Base-by-base conservation (phyloP, 805 yeast genomes). In the Wickerhamiella spandovensis region DNA sequence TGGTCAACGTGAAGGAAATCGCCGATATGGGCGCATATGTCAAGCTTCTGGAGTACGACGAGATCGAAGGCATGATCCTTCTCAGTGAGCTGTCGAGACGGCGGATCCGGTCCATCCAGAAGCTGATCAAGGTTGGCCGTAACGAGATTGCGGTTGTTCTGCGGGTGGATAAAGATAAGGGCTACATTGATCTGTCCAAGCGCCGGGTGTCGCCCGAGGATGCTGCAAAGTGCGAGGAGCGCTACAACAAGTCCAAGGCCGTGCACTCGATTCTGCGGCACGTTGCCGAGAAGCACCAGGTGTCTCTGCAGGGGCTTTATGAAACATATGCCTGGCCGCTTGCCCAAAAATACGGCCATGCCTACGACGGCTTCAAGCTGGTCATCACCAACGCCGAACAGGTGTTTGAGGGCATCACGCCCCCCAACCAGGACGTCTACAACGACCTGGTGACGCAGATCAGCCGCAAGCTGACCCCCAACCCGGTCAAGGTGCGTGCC, bases 21-120 rank as follows among this genome's bases (percentile, higher is more conserved):
- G 98, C 97, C 59, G 98, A 92, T 69, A 92, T 92, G 98, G 98
- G 98, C 53, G 98, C 98, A 13, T 92, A 92, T 68, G 72, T 92
- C 57, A 90, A 88, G 69, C 76, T 92, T 57, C 76, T 92, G 57
- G 98, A 92, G 71, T 92, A 92, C 66, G 97, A 92, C 71, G 92
- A 90, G 67, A 90, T 92, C 64, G 98, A 92, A 71, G 98, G 98
- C 64, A 92, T 92, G 98, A 95, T 92, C 52, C 74, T 92, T 58
- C 77, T 92, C 62, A 84, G 95, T 42, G 98, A 92, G 72, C 77
- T 92, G 60, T 89, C 97, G 37, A 85, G 98, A 78, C 87, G 98
- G 76, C 94, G 98, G 74, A 92, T 92, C 63, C 80, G 98, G 69
- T 87, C 97, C 49, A 92, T 92, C 64, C 98, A 92, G 71, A 92